Evolutionary conservation across 176 grass and related monocot genomes (phyloP).

Genomic region (Oryza glumipatula): DNA sequence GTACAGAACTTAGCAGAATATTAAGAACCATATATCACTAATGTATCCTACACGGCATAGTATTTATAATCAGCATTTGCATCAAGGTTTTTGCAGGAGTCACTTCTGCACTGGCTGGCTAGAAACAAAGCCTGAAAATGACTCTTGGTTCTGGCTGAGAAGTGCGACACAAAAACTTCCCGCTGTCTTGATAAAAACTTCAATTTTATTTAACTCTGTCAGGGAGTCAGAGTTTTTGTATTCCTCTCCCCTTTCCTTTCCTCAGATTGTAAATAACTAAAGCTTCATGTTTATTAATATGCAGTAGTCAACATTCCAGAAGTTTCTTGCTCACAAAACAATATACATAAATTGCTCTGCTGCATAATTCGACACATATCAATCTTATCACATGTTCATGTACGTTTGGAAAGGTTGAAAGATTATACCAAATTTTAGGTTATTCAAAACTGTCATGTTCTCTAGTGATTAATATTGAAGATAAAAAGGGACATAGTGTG

Average conservation of each 20-base stretch:
- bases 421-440: background rate
- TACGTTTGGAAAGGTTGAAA: background rate
- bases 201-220: background rate
- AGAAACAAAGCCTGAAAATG: too few relatives aligned
- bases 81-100: too few relatives aligned
- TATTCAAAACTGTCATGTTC: background rate
- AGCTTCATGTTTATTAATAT: background rate
- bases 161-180: too few relatives aligned
- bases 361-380: background rate
- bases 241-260: background rate
- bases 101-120: too few relatives aligned
- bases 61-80: background rate
- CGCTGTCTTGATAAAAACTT: background rate
- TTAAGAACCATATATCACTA: background rate
- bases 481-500: background rate
- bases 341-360: background rate
- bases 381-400: background rate
- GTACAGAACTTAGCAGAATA: background rate
- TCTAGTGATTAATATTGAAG: slow-evolving; percentile 16
- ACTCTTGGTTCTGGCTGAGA: too few relatives aligned
- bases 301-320: background rate
- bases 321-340: slow-evolving; percentile 25
- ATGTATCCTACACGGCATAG: background rate
- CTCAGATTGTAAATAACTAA: background rate
- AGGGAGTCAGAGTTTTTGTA: background rate